Conservation (phyloP, 176 grass and related monocot genomes). For the Tillandsia leiboldiana region DNA sequence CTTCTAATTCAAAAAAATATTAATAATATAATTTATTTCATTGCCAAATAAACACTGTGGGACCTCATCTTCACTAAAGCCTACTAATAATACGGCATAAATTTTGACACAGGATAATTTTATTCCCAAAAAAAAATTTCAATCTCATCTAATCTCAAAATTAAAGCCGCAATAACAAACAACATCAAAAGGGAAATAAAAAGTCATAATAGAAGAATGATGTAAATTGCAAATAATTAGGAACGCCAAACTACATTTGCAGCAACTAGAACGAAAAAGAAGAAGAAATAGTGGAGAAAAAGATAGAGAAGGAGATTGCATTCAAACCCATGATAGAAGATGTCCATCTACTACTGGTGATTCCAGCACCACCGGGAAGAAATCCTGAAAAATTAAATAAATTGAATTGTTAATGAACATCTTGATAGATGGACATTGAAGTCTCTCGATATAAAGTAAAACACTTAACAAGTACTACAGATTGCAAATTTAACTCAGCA, state of each 20-base stretch:
- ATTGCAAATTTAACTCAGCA: background rate
- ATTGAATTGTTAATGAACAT: background rate
- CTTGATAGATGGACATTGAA: background rate
- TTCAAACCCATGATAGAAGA: constrained; percentile 57
- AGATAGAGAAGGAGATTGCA: constrained; percentile 9
- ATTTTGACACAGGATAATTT: too few relatives aligned
- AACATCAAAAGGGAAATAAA: too few relatives aligned
- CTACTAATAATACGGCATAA: too few relatives aligned
- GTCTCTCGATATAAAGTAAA: background rate
- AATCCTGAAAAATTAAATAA: constrained; percentile 42
- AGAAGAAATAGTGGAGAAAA: background rate
- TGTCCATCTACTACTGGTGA: constrained; percentile 51
- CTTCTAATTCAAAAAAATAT: too few relatives aligned
- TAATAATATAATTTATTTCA: too few relatives aligned
- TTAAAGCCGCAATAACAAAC: too few relatives aligned
- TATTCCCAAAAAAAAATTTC: too few relatives aligned
- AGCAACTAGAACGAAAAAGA: background rate
- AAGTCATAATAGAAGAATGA: background rate
- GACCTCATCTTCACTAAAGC: too few relatives aligned
- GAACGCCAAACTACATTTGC: background rate
- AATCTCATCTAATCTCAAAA: too few relatives aligned
- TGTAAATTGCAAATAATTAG: background rate
- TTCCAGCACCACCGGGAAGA: constrained; percentile 43
- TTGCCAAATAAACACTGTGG: too few relatives aligned
- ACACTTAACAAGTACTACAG: background rate